Conservation (phyloP, 1,284 basidiomycete genomes). For the Xerocomus cyaneibrunnescens region DNA sequence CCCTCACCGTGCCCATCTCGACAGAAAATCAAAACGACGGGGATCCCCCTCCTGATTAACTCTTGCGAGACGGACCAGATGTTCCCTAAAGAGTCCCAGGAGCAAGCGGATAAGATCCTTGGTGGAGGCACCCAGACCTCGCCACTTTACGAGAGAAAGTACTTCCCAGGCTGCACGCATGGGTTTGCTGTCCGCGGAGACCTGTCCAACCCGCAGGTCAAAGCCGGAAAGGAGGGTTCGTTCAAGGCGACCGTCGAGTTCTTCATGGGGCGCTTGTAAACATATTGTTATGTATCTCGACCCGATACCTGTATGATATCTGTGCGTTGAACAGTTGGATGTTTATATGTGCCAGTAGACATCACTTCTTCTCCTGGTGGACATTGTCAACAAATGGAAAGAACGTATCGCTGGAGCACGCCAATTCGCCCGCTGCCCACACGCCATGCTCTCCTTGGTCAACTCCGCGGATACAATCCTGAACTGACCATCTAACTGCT, state of each 20-base stretch:
- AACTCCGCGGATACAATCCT: no score
- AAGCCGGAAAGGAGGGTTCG: slow-evolving; percentile 63
- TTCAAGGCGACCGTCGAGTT: slow-evolving; percentile 56
- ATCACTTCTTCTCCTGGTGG: no score
- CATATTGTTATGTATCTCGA: background rate
- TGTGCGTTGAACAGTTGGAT: background rate
- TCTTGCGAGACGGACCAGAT: slow-evolving; percentile 38
- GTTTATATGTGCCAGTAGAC: background rate
- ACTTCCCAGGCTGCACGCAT: slow-evolving; percentile 48
- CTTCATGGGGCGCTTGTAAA: slow-evolving; percentile 42
- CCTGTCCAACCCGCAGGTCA: slow-evolving; percentile 39
- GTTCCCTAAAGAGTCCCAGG: slow-evolving; percentile 36
- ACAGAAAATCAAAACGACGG: slow-evolving; percentile 35
- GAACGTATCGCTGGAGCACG: no score
- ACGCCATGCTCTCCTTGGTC: no score
- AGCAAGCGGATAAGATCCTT: slow-evolving; percentile 41
- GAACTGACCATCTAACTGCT: no score
- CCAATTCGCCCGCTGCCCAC: no score
- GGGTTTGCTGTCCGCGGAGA: slow-evolving; percentile 53
- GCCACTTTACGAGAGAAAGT: slow-evolving; percentile 44
- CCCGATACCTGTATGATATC: slow-evolving; percentile 2
- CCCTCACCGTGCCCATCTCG: background rate
- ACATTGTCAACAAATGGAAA: no score
- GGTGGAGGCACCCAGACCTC: slow-evolving; percentile 38
- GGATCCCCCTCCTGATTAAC: slow-evolving; percentile 46